phyloP scores from a whole-genome alignment of 2,329 filamentous ascomycete genomes.

The Elsinoe australis region DNA sequence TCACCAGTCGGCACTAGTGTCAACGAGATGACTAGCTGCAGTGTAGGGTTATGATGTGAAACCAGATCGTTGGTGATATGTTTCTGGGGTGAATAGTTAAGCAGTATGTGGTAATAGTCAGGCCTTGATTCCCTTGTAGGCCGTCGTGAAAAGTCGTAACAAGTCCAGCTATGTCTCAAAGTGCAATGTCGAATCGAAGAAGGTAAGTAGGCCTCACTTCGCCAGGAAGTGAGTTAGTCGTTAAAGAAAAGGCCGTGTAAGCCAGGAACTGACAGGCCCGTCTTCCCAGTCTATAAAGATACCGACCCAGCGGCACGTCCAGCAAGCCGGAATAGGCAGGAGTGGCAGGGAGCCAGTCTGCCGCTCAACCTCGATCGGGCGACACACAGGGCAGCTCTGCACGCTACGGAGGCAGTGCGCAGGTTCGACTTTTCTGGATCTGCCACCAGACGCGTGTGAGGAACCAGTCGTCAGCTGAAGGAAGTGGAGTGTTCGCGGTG shows the following conservation, averaged over 20 bases:
- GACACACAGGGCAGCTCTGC: constrained; percentile 4
- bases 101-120: neutral
- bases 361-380: constrained; percentile 14
- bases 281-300: constrained; percentile 3
- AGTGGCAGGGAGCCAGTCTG: neutral
- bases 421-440: constrained; percentile 8
- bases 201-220: neutral
- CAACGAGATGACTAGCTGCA: too few relatives aligned
- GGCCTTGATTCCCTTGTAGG: neutral
- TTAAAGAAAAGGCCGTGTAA: too few relatives aligned
- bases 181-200: neutral
- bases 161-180: constrained; percentile 11
- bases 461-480: too few relatives aligned
- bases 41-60: too few relatives aligned
- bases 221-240: constrained; percentile 9
- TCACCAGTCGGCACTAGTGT: too few relatives aligned
- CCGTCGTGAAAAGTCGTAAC: neutral
- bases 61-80: too few relatives aligned
- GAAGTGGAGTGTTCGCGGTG: neutral
- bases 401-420: constrained; percentile 2
- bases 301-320: constrained; percentile 3
- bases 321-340: constrained; percentile 2
- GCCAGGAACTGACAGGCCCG: too few relatives aligned
- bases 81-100: neutral
- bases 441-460: too few relatives aligned